Evolutionary conservation across 768 basidiomycete genomes (phyloP).

Genomic region (Lepiota venenata): DNA sequence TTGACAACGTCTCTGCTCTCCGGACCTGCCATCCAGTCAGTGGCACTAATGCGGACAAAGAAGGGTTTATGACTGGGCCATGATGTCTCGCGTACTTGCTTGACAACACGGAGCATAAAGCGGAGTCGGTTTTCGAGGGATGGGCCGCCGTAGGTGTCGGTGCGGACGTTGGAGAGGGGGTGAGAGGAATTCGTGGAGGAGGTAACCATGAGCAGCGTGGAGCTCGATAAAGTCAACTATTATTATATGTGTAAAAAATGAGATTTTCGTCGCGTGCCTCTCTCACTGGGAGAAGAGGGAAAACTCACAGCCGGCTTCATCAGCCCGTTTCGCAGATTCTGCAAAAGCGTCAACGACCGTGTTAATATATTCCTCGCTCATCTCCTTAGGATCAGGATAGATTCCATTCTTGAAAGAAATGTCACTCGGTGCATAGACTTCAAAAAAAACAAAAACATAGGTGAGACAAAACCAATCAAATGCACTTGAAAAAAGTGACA

Average conservation of each 20-base stretch:
- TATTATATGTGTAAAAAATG: background rate
- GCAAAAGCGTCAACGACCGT: slow-evolving; percentile 59
- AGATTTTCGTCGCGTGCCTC: no score
- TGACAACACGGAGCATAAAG: slow-evolving; percentile 55
- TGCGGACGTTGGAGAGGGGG: slow-evolving; percentile 72
- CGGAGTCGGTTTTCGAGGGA: slow-evolving; percentile 70
- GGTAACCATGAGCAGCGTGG: slow-evolving; percentile 70
- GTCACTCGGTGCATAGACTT: slow-evolving; percentile 61
- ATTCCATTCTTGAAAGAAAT: slow-evolving; percentile 46
- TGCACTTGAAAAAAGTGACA: no score
- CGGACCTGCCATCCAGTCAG: slow-evolving; percentile 59
- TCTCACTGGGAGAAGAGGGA: background rate
- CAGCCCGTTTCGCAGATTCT: slow-evolving; percentile 48
- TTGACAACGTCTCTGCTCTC: no score
- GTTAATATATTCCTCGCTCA: slow-evolving; percentile 53
- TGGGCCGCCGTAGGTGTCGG: slow-evolving; percentile 69
- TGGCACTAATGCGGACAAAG: slow-evolving; percentile 66
- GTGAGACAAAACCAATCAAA: background rate
- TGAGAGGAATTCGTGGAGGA: slow-evolving; percentile 63
- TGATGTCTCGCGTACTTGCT: slow-evolving; percentile 47
- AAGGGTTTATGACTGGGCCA: slow-evolving; percentile 56
- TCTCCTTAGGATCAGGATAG: slow-evolving; percentile 55
- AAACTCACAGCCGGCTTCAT: slow-evolving; percentile 57
- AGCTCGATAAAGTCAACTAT: slow-evolving; percentile 70
- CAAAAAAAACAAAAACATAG: no score